Evolutionary conservation across 768 basidiomycete genomes (phyloP).

Genomic region (Leccinum longicurvipes): DNA sequence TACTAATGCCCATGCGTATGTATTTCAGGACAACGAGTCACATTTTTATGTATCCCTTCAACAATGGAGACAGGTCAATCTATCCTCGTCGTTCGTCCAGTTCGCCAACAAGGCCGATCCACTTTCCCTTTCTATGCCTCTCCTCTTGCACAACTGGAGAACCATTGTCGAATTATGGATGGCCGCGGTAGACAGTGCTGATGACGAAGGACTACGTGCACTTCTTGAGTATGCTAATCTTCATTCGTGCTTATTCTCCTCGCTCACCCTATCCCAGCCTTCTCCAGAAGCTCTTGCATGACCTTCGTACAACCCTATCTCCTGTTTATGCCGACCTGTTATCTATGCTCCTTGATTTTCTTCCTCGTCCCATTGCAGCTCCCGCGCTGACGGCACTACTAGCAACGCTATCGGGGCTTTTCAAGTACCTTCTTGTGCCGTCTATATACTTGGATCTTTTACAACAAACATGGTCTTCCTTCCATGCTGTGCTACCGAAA

Average conservation of each 20-base stretch:
- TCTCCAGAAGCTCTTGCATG: constrained; percentile 73
- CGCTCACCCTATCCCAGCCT: constrained; percentile 44
- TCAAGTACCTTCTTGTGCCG: constrained; percentile 72
- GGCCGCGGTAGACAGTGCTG: constrained; percentile 50
- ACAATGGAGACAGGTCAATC: constrained; percentile 78
- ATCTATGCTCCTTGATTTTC: constrained; percentile 50
- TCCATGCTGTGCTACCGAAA: constrained; percentile 49
- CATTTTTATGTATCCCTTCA: constrained; percentile 73
- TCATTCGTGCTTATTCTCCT: not conserved
- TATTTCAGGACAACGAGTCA: constrained; percentile 64
- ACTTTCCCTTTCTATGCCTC: constrained; percentile 71
- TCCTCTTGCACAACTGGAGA: constrained; percentile 77
- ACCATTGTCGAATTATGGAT: constrained; percentile 68
- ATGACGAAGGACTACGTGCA: constrained; percentile 70
- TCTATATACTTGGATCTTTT: constrained; percentile 50
- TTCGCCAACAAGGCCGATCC: constrained; percentile 62
- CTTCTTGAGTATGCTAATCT: constrained; percentile 65
- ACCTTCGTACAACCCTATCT: constrained; percentile 72
- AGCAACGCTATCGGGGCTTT: constrained; percentile 63
- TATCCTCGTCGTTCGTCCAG: constrained; percentile 68
- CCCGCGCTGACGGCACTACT: constrained; percentile 60
- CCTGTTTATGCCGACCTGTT: constrained; percentile 60
- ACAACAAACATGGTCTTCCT: constrained; percentile 55
- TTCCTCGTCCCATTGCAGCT: constrained; percentile 58
- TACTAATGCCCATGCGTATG: not conserved